Percentiles rank a stretch among this genome's conserved stretches.
Evolutionary conservation across 805 yeast species (phyloP).

Genomic region (Lipomyces sp.): DNA sequence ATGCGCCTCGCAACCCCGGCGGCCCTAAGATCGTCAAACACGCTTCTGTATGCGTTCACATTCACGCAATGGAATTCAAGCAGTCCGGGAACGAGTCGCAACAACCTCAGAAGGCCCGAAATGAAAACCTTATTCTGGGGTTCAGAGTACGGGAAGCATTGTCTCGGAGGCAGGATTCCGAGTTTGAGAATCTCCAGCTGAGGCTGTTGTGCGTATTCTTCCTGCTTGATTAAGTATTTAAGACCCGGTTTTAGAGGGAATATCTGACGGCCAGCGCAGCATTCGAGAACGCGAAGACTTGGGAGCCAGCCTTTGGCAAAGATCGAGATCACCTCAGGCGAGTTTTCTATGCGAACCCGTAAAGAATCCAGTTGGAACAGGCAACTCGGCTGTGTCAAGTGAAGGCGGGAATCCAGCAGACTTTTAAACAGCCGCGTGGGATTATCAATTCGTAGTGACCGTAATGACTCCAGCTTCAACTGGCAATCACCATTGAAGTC

Average conservation of each 20-base stretch:
- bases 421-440: background rate
- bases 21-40: no score
- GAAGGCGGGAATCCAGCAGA: no score
- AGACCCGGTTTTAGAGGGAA: background rate
- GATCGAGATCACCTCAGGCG: background rate
- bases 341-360: constrained; percentile 1
- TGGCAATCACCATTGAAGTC: no score
- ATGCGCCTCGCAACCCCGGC: no score
- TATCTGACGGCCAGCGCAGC: background rate
- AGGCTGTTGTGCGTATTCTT: background rate
- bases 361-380: background rate
- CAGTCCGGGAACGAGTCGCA: background rate
- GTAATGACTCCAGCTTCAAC: background rate
- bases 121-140: background rate
- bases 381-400: no score
- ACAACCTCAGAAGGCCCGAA: background rate
- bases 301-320: background rate
- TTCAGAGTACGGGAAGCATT: background rate
- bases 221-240: background rate
- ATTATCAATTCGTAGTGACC: background rate
- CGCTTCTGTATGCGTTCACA: no score
- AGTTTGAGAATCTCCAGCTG: background rate
- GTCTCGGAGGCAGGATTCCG: background rate
- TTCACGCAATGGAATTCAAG: constrained; percentile 1
- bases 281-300: background rate